Conservation (phyloP, 768 basidiomycete genomes). For the Agrocybe chaxingu region DNA sequence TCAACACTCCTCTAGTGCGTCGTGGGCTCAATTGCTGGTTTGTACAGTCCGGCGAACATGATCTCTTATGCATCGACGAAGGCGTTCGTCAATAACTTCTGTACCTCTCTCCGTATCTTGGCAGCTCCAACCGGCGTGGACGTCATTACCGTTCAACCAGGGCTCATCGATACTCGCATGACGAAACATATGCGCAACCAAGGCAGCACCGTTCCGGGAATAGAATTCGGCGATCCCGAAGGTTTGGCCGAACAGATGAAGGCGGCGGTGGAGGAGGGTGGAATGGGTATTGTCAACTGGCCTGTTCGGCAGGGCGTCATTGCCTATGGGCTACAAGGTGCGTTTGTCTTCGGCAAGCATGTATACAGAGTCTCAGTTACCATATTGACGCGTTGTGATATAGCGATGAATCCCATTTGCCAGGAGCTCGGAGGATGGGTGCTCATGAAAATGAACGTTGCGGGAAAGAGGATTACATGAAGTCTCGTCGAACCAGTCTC, state of each 20-base stretch:
- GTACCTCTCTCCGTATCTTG: slow-evolving; percentile 23
- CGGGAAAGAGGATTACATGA: slow-evolving; percentile 23
- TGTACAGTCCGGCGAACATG: slow-evolving; percentile 28
- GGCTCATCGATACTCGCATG: slow-evolving; percentile 25
- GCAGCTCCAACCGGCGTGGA: slow-evolving; percentile 22
- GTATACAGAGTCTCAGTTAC: neutral
- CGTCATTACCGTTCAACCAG: slow-evolving; percentile 24
- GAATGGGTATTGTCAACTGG: slow-evolving; percentile 24
- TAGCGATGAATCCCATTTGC: slow-evolving; percentile 25
- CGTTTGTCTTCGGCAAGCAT: neutral
- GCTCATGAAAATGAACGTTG: slow-evolving; percentile 16
- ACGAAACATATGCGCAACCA: slow-evolving; percentile 22
- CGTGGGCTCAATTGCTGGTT: slow-evolving; percentile 24
- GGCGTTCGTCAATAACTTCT: slow-evolving; percentile 28
- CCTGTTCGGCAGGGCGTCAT: slow-evolving; percentile 18
- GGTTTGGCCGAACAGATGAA: slow-evolving; percentile 23
- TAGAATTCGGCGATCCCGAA: slow-evolving; percentile 17
- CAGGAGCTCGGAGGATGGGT: slow-evolving; percentile 20
- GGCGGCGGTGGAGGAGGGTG: slow-evolving; percentile 22
- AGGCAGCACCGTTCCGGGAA: slow-evolving; percentile 16
- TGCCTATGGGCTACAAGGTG: slow-evolving; percentile 23
- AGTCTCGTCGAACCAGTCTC: neutral
- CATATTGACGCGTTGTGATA: neutral
- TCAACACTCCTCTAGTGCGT: slow-evolving; percentile 19
- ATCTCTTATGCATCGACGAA: slow-evolving; percentile 29